phyloP scores from a whole-genome alignment of 2,329 filamentous ascomycete species.

The Beauveria pseudobassiana region DNA sequence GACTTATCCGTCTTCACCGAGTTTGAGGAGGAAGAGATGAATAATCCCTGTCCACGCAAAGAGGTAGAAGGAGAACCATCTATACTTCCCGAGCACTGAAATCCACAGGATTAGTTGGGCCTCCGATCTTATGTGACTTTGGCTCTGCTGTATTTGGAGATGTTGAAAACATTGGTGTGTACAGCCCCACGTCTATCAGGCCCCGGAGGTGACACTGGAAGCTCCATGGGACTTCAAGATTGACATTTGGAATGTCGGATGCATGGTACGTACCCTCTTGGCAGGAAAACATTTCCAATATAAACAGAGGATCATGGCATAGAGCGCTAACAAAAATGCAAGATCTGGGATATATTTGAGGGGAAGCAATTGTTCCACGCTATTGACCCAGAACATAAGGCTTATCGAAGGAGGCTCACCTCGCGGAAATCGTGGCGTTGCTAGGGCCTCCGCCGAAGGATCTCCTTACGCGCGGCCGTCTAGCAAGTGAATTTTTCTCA shows the following conservation, averaged over 20 bases:
- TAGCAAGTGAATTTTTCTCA: not conserved
- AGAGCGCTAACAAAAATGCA: not conserved
- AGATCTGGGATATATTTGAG: not conserved
- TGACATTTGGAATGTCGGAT: constrained; percentile 1
- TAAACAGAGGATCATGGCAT: not conserved
- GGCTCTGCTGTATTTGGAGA: not conserved
- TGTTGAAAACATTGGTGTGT: not conserved
- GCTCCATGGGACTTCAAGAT: not conserved
- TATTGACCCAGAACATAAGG: not conserved
- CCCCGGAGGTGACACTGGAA: not conserved
- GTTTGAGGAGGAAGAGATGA: no score
- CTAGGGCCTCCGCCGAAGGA: not conserved
- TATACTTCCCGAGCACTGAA: not conserved
- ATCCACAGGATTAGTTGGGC: not conserved
- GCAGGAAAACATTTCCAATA: not conserved
- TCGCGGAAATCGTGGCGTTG: not conserved
- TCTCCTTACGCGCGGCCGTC: not conserved
- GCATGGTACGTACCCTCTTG: not conserved
- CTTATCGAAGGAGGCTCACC: not conserved
- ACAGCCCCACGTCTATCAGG: not conserved
- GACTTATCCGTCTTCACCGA: no score
- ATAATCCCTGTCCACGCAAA: not conserved
- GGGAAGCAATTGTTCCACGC: not conserved
- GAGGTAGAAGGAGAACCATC: not conserved
- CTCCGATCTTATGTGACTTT: not conserved